Base-by-base conservation (phyloP, 768 basidiomycete species). In the Fomitopsis serialis region DNA sequence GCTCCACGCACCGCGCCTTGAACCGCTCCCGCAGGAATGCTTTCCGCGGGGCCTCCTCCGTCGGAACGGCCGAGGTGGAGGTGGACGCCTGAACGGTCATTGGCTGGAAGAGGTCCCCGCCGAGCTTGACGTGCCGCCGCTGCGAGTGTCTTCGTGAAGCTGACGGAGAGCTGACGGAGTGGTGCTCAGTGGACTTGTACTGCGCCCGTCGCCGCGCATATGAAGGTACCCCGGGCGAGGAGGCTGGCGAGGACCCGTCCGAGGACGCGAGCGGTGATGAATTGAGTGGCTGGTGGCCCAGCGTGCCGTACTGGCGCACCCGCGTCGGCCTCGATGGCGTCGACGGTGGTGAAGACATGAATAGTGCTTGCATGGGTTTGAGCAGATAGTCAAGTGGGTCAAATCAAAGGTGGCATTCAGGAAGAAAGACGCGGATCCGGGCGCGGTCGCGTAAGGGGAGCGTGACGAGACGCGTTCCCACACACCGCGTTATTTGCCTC, bases 1-100 rank as follows among this genome's bases (percentile, higher is more conserved):
- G 73, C 63, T 85, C 82, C 42, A 84, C 62, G 64, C 84, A 87
- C 47, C 78, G 75, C 3, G 77, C 78, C 60, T 78, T 78, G 56
- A 88, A 79, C 27, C 79, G 76, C 48, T 84, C 81, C 24, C 82
- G 69, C 45, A 89, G 64, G 45, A 88, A 77, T 3, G 68, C 58
- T 40, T 78, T 82, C 52, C 81, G 78, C 0, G 82, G 70, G 17
- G 79, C 75, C 50, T 77, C 76, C 55, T 56, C 60, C 0, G 57
- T 47, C 27, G 47, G 44, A 11, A 45, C 36, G 34, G 43, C 17
- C 48, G 17, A 17, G 46, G 47, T 29, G 29, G 15, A 35, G 52
- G 44, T 17, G 53, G 10, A 27, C 48, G 1, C 36, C 36, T 15
- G 8, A n/a, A 22, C 17, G 44, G 13, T 2, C 49, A 6, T 8